Percentiles rank a stretch among this genome's conserved stretches.
Conservation (phyloP, 257 asterid species). For the Voacanga thouarsii region DNA sequence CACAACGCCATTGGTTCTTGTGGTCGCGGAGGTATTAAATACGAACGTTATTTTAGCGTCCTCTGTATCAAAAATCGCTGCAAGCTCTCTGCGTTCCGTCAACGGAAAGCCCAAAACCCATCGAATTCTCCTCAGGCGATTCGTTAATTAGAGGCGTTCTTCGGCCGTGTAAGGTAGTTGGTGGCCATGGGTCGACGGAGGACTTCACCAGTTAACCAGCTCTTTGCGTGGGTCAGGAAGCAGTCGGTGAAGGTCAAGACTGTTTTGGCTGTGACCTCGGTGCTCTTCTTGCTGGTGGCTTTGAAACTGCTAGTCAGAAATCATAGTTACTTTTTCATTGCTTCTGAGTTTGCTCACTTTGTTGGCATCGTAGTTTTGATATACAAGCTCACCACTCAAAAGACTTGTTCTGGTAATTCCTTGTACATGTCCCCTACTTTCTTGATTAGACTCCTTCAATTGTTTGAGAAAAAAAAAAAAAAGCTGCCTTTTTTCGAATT, state of each 20-base stretch:
- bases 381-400: constrained; percentile 66
- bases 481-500: not conserved
- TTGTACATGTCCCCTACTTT: too few species aligned
- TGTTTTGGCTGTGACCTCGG: constrained; percentile 41
- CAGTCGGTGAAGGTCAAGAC: constrained; percentile 68
- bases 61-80: not conserved
- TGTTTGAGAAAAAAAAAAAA: not conserved
- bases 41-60: not conserved
- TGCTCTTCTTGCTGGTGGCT: constrained; percentile 47
- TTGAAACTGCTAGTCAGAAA: constrained; percentile 52
- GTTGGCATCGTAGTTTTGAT: constrained; percentile 70
- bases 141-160: not conserved
- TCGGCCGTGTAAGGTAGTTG: not conserved
- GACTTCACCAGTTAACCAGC: constrained; percentile 45
- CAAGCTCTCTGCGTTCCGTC: not conserved
- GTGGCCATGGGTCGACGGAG: constrained; percentile 26
- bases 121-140: not conserved
- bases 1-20: not conserved
- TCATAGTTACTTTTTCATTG: constrained; percentile 53
- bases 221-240: constrained; percentile 68
- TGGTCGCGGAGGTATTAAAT: too few species aligned
- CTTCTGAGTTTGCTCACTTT: constrained; percentile 62
- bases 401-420: constrained; percentile 66
- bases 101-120: not conserved
- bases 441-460: not conserved